Conservation (phyloP, 345 rosid genomes). For the Physaria fendleri region DNA sequence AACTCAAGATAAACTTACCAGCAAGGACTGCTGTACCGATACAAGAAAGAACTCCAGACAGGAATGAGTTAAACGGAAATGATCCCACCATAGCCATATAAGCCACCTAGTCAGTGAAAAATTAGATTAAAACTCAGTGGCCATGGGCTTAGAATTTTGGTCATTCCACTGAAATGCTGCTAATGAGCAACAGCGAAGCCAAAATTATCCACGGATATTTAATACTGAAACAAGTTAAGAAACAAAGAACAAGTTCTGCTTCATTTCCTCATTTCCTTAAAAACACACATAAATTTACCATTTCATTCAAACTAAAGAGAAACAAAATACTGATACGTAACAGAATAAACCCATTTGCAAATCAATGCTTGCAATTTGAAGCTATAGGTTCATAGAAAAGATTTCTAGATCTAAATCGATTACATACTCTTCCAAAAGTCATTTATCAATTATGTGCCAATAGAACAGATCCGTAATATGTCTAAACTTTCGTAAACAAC, state of each 20-base stretch:
- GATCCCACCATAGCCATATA: slow-evolving; percentile 92
- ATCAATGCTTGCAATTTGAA: background rate
- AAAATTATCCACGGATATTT: background rate
- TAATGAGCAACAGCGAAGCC: background rate
- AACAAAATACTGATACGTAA: background rate
- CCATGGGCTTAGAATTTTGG: too few species aligned
- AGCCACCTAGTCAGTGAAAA: slow-evolving; percentile 45
- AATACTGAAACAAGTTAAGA: background rate
- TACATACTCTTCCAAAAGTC: background rate
- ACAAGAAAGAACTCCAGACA: slow-evolving; percentile 84
- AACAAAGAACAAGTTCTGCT: too few species aligned
- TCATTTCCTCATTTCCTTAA: too few species aligned
- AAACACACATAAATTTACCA: too few species aligned
- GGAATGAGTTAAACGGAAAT: slow-evolving; percentile 87
- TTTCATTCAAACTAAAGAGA: too few species aligned
- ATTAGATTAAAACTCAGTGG: background rate
- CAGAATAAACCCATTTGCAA: background rate
- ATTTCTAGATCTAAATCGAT: slow-evolving; percentile 1
- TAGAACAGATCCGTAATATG: background rate
- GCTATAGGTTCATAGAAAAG: background rate
- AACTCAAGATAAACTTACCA: slow-evolving; percentile 38
- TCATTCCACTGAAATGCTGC: too few species aligned
- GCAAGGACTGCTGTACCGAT: slow-evolving; percentile 89
- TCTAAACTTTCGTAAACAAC: background rate
- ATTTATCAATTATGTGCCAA: background rate